Conservation (phyloP, 306 rosid species). For the Pterocarpus santalinus region DNA sequence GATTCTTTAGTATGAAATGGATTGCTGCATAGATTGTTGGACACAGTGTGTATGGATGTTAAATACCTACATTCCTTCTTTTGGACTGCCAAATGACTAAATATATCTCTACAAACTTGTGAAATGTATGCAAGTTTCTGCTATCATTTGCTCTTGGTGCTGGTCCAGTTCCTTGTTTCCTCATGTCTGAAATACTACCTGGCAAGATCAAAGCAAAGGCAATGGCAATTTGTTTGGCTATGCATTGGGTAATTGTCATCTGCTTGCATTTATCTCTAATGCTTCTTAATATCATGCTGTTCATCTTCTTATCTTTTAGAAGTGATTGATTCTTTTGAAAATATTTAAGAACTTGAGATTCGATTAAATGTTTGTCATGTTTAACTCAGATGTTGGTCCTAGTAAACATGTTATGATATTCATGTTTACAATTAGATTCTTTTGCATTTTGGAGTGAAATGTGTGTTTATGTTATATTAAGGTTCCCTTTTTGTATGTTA, state of each 20-base stretch:
- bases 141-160: slow-evolving; percentile 75
- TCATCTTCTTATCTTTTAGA: too few species aligned
- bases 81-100: slow-evolving; percentile 25
- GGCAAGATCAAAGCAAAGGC: slow-evolving; percentile 80
- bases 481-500: too few species aligned
- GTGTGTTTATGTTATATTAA: too few species aligned
- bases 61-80: slow-evolving; percentile 14
- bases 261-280: slow-evolving; percentile 35
- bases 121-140: slow-evolving; percentile 67
- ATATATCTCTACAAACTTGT: background rate
- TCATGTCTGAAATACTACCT: slow-evolving; percentile 80
- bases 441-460: too few species aligned
- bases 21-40: background rate
- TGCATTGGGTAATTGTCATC: slow-evolving; percentile 73
- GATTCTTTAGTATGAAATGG: background rate
- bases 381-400: too few species aligned
- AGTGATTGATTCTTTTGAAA: too few species aligned
- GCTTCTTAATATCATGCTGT: background rate
- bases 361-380: too few species aligned
- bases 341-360: too few species aligned
- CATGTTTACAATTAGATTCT: too few species aligned
- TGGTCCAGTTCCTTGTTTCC: slow-evolving; percentile 87
- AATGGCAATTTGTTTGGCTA: slow-evolving; percentile 90
- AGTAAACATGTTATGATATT: too few species aligned
- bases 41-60: slow-evolving; percentile 27